Percentiles rank a stretch among this genome's conserved stretches.
phyloP scores from a whole-genome alignment of 2,329 filamentous ascomycete species.

The Arthrobotrys iridis region DNA sequence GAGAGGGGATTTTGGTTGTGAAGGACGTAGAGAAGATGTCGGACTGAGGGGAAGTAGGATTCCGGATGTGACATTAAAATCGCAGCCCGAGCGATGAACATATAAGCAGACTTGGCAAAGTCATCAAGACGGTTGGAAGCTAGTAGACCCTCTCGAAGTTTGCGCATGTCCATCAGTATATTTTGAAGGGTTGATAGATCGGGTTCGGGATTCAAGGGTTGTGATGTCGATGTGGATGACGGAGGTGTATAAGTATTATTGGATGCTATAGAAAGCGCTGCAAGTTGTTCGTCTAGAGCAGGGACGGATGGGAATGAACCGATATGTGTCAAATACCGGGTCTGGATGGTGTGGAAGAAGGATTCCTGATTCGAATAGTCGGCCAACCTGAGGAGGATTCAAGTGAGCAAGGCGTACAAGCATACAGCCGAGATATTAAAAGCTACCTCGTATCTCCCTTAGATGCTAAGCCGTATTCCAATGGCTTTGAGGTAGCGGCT shows the following conservation, averaged over 20 bases:
- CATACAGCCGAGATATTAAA: neutral
- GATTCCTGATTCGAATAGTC: conserved; percentile 46
- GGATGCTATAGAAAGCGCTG: conserved; percentile 49
- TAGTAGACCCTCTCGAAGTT: conserved; percentile 88
- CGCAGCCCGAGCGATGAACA: conserved; percentile 87
- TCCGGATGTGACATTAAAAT: conserved; percentile 84
- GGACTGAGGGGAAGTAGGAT: conserved; percentile 87
- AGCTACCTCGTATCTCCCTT: conserved; percentile 51
- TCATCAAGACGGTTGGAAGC: conserved; percentile 78
- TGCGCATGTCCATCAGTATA: conserved; percentile 85
- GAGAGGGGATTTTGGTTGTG: conserved; percentile 75
- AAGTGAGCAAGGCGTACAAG: neutral
- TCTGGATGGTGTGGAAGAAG: conserved; percentile 51
- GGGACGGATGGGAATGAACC: conserved; percentile 52
- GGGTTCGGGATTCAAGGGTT: conserved; percentile 12
- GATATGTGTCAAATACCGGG: conserved; percentile 47
- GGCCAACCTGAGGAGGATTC: conserved; percentile 21
- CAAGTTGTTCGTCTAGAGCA: conserved; percentile 49
- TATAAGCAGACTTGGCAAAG: conserved; percentile 88
- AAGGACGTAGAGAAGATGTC: conserved; percentile 78
- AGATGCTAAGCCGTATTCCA: conserved; percentile 52
- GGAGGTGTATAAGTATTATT: conserved; percentile 44
- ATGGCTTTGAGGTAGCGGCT: conserved; percentile 28
- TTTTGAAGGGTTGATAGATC: conserved; percentile 40
- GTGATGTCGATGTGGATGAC: conserved; percentile 19